Base-by-base conservation (phyloP, 768 basidiomycete genomes). In the Suillus bovinus region DNA sequence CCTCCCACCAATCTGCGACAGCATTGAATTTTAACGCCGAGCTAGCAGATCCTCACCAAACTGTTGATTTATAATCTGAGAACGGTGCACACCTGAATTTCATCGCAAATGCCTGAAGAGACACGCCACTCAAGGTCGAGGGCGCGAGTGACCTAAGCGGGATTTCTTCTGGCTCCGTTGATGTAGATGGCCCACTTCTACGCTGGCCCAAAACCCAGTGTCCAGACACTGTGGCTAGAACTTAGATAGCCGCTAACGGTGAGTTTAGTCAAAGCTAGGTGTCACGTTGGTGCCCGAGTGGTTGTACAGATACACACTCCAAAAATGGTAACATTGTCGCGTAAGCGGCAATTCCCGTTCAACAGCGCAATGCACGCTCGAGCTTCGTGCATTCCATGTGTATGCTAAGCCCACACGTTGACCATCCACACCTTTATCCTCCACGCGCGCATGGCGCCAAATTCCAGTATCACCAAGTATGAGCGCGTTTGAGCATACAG, bases 1-100 rank as follows among this genome's bases (percentile, higher is more conserved):
- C 89, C 64, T 93, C 91, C 88, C 90, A 91, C 93, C 93, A 95
- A 57, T 96, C 93, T 0, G 93, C 81, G 29, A 94, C 90, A 3
- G 93, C 91, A 68, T 96, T 96, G 77, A 95, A 95, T 74, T 93
- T 92, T 70, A 95, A 83, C 10, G 92, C 90, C 36, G 90, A 91
- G 69, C 90, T 92, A 33, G 1, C 24, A 16, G 20, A 36, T 16
- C 11, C 6, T 39, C 27, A 56, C 10, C 4, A 1, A 39, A 39
- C 14, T 10, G 24, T 38, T 3, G 16, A 17, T 36, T 9, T 22
- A 24, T 9, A 24, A 24, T n/a, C 24, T 16, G 34, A 24, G 22
- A 34, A 38, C 10, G 9, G 16, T 50, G 36, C 17, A n/a, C n/a
- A 77, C 74, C 74, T 77, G n/a, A 68, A 75, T 60, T 77, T 77